A percentile compares a stretch with the other conserved stretches of the same genome.
Evolutionary conservation across 306 rosid genomes (phyloP).

Genomic region (Cucurbita moschata): DNA sequence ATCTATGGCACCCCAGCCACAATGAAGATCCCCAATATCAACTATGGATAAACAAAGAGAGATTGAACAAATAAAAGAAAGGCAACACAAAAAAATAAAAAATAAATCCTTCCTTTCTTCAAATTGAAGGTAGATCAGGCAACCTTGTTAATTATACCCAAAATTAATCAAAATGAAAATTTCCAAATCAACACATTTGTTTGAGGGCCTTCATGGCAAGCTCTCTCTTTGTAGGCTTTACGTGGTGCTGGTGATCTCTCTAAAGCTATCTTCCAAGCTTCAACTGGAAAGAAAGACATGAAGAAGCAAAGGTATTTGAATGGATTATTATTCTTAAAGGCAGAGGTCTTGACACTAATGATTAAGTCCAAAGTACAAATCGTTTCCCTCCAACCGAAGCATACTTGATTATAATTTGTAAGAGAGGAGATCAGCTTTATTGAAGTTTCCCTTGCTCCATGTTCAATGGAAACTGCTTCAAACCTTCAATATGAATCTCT

Average conservation of each 20-base stretch:
- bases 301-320: not conserved
- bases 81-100: not conserved
- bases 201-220: not conserved
- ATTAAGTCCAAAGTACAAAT: not conserved
- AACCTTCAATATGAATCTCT: not conserved
- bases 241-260: not conserved
- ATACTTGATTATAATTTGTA: not conserved
- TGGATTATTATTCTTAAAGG: not conserved
- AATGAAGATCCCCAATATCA: not conserved
- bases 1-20: not conserved
- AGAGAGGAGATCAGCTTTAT: not conserved
- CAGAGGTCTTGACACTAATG: not conserved
- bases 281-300: not conserved
- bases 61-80: not conserved
- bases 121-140: not conserved
- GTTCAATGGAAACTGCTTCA: not conserved
- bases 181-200: not conserved
- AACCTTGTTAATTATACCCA: not conserved
- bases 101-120: not conserved
- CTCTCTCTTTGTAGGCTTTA: not conserved
- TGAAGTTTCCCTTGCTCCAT: not conserved
- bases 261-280: not conserved
- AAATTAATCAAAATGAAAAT: not conserved
- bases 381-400: not conserved
- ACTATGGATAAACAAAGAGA: not conserved